Evolutionary conservation across 306 rosid genomes (phyloP).

Genomic region (Acacia confusa): DNA sequence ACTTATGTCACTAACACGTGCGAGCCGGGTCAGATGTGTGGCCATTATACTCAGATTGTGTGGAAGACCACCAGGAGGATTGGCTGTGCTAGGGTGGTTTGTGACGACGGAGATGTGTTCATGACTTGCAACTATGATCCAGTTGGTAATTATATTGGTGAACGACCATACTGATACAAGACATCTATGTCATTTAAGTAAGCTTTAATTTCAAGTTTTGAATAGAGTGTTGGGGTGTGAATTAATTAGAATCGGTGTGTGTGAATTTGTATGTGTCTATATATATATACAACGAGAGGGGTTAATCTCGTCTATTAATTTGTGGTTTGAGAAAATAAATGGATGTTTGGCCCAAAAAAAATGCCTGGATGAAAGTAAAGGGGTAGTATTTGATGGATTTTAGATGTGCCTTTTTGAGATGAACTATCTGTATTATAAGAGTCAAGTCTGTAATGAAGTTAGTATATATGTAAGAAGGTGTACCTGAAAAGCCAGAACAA

Average conservation of each 20-base stretch:
- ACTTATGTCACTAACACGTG: conserved; percentile 57
- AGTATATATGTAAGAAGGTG: not conserved
- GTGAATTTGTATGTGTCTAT: not conserved
- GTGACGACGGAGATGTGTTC: conserved; percentile 77
- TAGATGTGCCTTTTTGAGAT: not conserved
- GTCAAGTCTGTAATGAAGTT: not conserved
- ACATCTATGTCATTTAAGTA: not conserved
- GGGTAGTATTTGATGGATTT: not conserved
- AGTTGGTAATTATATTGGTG: conserved; percentile 74
- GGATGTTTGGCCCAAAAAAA: too few species aligned
- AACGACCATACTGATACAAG: conserved; percentile 45
- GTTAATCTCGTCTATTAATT: not conserved
- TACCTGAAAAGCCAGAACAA: not conserved
- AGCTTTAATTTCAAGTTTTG: not conserved
- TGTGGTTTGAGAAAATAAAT: not conserved
- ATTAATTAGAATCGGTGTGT: not conserved
- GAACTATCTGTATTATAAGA: not conserved
- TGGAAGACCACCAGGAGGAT: conserved; percentile 69
- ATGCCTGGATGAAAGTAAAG: too few species aligned
- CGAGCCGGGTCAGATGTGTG: conserved; percentile 71
- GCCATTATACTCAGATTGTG: conserved; percentile 87
- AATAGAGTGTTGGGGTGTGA: not conserved
- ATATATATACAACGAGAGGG: not conserved
- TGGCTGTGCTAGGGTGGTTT: conserved; percentile 76
- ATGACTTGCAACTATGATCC: conserved; percentile 93